Conservation (phyloP, 73 alveolate genomes). For the Paramecium tetraurelia region DNA sequence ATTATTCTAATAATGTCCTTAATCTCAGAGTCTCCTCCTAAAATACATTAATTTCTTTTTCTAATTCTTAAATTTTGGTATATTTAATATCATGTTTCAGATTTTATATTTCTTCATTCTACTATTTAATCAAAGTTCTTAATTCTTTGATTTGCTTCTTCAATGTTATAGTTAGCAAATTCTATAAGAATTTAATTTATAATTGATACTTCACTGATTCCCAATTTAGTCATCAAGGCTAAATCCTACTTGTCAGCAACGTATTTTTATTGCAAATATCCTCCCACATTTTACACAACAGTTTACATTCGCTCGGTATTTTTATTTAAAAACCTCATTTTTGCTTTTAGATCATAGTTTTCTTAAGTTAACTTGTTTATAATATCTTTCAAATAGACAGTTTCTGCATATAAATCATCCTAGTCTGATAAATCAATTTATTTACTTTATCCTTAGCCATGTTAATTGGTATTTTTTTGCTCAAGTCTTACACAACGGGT, state of each 20-base stretch:
- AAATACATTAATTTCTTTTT: not conserved
- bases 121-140: not conserved
- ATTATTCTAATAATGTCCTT: not conserved
- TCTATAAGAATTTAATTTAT: not conserved
- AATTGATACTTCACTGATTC: constrained; percentile 22
- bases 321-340: not conserved
- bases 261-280: not conserved
- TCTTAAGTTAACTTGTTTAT: constrained; percentile 38
- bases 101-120: not conserved
- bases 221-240: constrained; percentile 24
- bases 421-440: not conserved
- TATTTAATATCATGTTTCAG: constrained; percentile 40
- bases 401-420: constrained; percentile 51
- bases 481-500: constrained; percentile 30
- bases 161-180: constrained; percentile 4
- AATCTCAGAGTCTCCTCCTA: not conserved
- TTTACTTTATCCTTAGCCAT: constrained; percentile 13
- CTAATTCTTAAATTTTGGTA: not conserved
- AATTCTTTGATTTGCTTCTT: not conserved
- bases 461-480: not conserved
- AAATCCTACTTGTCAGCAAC: constrained; percentile 1
- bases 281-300: constrained; percentile 26
- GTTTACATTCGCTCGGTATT: constrained; percentile 19
- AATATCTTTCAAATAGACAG: constrained; percentile 29
- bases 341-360: constrained; percentile 42